These are phyloP conservation scores for Chrysoporthe deuterocubensis DNA, from an alignment of 2,329 filamentous ascomycete species.

Conservation along the genomic window DNA sequence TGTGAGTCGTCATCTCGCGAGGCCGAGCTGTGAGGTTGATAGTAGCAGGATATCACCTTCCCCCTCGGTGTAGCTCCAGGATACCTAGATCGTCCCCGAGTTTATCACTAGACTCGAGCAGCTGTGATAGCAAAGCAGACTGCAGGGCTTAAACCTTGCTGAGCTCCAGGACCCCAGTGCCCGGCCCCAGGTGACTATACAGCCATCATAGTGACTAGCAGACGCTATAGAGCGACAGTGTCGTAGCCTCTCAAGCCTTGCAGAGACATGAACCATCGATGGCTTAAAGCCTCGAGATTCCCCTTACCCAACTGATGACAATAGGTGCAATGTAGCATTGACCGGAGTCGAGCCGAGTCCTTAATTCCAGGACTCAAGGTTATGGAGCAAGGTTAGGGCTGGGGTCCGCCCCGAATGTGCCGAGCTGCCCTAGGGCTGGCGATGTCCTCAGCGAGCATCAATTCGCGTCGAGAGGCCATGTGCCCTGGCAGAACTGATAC, in stretches of 20 bases:
- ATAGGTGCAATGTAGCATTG: slow-evolving; percentile 8
- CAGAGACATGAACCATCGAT: background rate
- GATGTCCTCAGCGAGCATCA: background rate
- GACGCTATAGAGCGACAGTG: background rate
- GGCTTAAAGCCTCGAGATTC: background rate
- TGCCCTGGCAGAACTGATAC: background rate
- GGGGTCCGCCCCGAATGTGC: background rate
- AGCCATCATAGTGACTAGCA: background rate
- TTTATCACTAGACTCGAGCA: background rate
- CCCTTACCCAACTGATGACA: background rate
- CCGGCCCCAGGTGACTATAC: background rate
- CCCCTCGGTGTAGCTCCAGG: slow-evolving; percentile 15
- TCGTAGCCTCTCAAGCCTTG: background rate
- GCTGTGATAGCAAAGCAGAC: background rate
- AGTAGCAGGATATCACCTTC: slow-evolving; percentile 16
- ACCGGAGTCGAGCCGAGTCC: slow-evolving; percentile 4
- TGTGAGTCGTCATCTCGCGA: slow-evolving; percentile 2
- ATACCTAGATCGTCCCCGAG: background rate
- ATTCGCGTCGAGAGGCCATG: background rate
- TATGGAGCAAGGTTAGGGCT: background rate
- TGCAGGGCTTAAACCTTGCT: background rate
- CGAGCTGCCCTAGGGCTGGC: background rate
- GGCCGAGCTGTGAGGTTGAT: background rate
- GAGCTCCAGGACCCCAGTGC: background rate
- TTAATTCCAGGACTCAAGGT: background rate